phyloP scores from a whole-genome alignment of 164 flowering plant genomes.

The Dillenia turbinata region DNA sequence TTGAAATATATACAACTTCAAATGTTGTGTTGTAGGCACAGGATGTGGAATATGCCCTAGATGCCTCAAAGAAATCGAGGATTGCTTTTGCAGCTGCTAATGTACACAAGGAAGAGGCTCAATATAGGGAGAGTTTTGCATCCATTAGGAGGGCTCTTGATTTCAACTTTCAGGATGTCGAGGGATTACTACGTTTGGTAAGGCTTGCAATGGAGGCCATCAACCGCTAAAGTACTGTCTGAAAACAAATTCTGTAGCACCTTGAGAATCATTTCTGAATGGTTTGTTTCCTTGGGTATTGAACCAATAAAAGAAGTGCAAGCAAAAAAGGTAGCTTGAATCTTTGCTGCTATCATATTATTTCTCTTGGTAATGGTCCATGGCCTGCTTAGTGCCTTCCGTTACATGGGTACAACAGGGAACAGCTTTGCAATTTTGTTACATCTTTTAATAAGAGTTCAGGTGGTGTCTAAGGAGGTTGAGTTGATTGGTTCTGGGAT shows the following conservation, averaged over 20 bases:
- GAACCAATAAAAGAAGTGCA: constrained; percentile 4
- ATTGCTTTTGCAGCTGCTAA: constrained; percentile 56
- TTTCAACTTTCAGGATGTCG: constrained; percentile 75
- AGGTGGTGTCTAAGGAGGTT: constrained; percentile 8
- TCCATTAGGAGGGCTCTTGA: constrained; percentile 63
- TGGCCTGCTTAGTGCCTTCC: constrained; percentile 12
- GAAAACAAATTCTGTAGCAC: constrained; percentile 14
- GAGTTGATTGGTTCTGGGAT: constrained; percentile 9
- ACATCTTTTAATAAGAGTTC: constrained; percentile 21
- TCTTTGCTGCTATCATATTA: constrained; percentile 5
- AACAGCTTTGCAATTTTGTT: constrained; percentile 25
- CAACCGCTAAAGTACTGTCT: constrained; percentile 30
- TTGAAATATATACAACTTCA: too few relatives aligned
- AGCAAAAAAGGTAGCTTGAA: constrained; percentile 5
- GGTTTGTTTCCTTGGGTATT: constrained; percentile 20
- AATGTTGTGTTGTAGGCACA: constrained; percentile 43
- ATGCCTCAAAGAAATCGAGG: constrained; percentile 63
- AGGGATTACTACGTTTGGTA: constrained; percentile 50
- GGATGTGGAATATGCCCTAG: constrained; percentile 69
- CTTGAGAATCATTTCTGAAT: constrained; percentile 13
- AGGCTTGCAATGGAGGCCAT: constrained; percentile 60
- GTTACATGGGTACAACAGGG: constrained; percentile 38
- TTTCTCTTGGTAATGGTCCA: background rate
- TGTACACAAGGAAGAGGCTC: constrained; percentile 27
- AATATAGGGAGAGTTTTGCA: constrained; percentile 30